These are phyloP conservation scores for Coffea canephora DNA, from an alignment of 257 asterid species.

Conservation along the genomic window DNA sequence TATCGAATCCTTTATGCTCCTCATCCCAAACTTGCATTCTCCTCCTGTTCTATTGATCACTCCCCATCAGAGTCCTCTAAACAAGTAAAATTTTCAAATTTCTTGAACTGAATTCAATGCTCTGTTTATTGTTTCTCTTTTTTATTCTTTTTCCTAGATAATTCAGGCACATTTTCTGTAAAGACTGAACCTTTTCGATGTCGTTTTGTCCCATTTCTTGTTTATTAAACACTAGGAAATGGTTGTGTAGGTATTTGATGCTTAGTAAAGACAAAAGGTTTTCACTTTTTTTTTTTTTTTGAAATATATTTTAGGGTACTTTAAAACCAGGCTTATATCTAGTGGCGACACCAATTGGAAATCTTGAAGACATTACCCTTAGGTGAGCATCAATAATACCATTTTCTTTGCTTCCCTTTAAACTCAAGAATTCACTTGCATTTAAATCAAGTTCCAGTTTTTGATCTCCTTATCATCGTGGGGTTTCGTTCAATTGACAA, in stretches of 20 bases:
- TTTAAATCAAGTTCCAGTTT: constrained; percentile 2
- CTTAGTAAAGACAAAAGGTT: not conserved
- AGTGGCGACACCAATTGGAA: constrained; percentile 94
- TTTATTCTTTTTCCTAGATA: not conserved
- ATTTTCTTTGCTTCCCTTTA: not conserved
- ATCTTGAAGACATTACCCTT: constrained; percentile 92
- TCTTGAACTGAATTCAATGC: not conserved
- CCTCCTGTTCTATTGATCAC: constrained; percentile 13
- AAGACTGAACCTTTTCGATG: not conserved
- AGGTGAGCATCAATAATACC: constrained; percentile 37
- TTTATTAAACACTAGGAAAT: not conserved
- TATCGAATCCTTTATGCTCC: not conserved
- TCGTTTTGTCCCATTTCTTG: not conserved
- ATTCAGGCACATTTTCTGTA: not conserved
- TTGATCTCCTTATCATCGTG: not conserved
- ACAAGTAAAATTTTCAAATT: constrained; percentile 13
- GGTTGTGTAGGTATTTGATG: not conserved
- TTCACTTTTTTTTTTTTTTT: not conserved
- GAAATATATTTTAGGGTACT: constrained; percentile 51
- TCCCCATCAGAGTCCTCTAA: constrained; percentile 10
- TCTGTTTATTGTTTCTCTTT: not conserved
- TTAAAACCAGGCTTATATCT: constrained; percentile 82
- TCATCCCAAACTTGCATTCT: not conserved
- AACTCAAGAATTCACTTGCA: constrained; percentile 3
- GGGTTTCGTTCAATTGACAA: not conserved